These are phyloP conservation scores for Microthlaspi erraticum DNA, from an alignment of 345 rosid genomes.

Conservation along the genomic window DNA sequence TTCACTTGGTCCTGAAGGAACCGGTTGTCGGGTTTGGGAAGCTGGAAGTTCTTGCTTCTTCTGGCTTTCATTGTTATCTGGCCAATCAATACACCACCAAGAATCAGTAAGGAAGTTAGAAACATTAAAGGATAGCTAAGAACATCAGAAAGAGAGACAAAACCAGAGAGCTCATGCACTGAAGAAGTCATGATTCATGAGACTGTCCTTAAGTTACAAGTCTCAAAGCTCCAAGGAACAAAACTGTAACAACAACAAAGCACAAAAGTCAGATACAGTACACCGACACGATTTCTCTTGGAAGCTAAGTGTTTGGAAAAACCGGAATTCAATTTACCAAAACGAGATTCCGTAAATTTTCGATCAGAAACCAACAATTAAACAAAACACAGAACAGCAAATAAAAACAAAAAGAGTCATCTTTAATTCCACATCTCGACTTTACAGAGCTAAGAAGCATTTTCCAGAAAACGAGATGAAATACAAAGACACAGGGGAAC, in stretches of 20 bases:
- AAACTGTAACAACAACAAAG: constrained; percentile 32
- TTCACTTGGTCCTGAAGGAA: constrained; percentile 56
- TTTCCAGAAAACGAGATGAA: constrained; percentile 19
- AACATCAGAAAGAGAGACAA: constrained; percentile 22
- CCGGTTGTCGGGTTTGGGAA: constrained; percentile 50
- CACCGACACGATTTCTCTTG: constrained; percentile 19
- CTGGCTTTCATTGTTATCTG: constrained; percentile 69
- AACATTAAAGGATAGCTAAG: background rate
- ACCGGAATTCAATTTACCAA: constrained; percentile 3
- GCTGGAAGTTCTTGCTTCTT: constrained; percentile 70
- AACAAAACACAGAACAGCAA: too few relatives aligned
- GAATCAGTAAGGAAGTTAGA: constrained; percentile 10
- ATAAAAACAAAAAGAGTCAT: too few relatives aligned
- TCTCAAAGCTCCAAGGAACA: constrained; percentile 19
- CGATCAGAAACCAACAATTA: too few relatives aligned
- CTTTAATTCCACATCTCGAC: constrained; percentile 16
- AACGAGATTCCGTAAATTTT: too few relatives aligned
- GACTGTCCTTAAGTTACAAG: constrained; percentile 22
- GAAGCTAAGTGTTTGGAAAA: constrained; percentile 3
- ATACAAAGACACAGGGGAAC: background rate
- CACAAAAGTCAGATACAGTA: constrained; percentile 28
- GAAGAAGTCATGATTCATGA: constrained; percentile 47
- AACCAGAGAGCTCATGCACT: constrained; percentile 46
- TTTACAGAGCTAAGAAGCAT: constrained; percentile 30
- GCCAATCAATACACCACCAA: constrained; percentile 3